A percentile compares a stretch with the other conserved stretches of the same genome.
Evolutionary conservation across 1,284 basidiomycete genomes (phyloP).

Genomic region (Marasmius sp.): DNA sequence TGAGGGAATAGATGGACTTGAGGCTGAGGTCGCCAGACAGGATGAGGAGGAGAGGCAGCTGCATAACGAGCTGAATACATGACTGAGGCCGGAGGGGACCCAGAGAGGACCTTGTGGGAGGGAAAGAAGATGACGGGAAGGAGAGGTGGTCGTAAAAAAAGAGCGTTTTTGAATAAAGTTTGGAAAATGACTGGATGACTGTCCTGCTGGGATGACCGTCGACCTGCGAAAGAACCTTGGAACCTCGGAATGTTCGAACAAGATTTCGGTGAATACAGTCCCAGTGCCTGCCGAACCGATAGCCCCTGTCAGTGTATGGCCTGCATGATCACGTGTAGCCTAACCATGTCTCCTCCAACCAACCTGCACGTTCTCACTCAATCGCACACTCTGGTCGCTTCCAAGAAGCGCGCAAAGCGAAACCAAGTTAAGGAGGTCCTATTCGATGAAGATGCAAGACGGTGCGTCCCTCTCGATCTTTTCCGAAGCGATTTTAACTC

Average conservation of each 20-base stretch:
- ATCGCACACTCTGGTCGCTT: conserved; percentile 57
- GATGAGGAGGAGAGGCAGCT: conserved; percentile 6
- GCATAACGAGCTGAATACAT: conserved; percentile 16
- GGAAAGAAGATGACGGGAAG: conserved; percentile 13
- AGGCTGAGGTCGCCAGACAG: conserved; percentile 6
- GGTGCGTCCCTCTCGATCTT: conserved; percentile 39
- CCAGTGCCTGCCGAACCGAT: not conserved
- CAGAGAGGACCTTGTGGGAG: not conserved
- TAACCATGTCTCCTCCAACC: conserved; percentile 31
- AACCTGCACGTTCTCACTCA: conserved; percentile 60
- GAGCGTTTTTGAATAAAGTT: not conserved
- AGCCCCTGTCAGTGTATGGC: not conserved
- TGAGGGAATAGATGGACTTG: conserved; percentile 32
- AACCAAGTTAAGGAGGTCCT: conserved; percentile 68
- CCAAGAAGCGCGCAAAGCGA: conserved; percentile 57
- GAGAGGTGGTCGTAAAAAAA: conserved; percentile 31
- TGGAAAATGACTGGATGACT: not conserved
- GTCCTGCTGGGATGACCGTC: not conserved
- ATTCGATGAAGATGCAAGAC: conserved; percentile 76
- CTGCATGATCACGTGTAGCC: not conserved
- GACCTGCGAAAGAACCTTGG: not conserved
- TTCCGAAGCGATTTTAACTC: conserved; percentile 7
- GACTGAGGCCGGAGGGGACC: not conserved
- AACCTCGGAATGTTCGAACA: too few species aligned
- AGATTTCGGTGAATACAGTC: not conserved